Evolutionary conservation across 2,329 filamentous ascomycete genomes (phyloP).

Genomic region (Stenocarpella maydis): DNA sequence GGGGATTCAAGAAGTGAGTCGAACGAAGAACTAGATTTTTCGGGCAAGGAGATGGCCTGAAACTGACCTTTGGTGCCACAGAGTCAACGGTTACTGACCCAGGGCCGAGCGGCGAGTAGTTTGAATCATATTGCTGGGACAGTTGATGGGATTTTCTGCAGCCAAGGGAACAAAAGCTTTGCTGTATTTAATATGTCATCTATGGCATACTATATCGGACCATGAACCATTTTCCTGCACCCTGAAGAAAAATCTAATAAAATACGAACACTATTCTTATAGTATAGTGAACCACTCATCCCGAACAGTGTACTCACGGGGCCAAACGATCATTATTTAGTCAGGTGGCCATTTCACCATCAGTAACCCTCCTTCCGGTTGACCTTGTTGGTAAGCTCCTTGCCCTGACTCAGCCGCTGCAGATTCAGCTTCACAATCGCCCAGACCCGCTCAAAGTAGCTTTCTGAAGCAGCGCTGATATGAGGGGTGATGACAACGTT

Average conservation of each 20-base stretch:
- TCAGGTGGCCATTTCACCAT: not conserved
- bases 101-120: not conserved
- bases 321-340: no score
- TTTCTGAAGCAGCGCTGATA: slow-evolving; percentile 52
- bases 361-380: slow-evolving; percentile 46
- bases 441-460: slow-evolving; percentile 51
- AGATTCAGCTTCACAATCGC: slow-evolving; percentile 55
- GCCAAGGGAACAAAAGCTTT: not conserved
- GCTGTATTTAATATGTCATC: not conserved
- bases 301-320: not conserved
- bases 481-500: slow-evolving; percentile 72
- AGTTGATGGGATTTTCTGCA: not conserved
- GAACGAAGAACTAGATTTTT: not conserved
- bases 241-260: not conserved
- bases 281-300: not conserved
- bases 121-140: not conserved
- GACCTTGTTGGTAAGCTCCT: slow-evolving; percentile 51
- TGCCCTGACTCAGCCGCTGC: slow-evolving; percentile 47
- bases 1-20: slow-evolving; percentile 1
- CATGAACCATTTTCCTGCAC: not conserved
- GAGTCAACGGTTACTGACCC: slow-evolving; percentile 1
- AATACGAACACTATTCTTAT: no score
- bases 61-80: not conserved
- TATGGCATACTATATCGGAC: not conserved
- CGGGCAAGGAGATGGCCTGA: not conserved